These are phyloP conservation scores for Podaxis pistillaris DNA, from an alignment of 768 basidiomycete genomes.

Conservation along the genomic window DNA sequence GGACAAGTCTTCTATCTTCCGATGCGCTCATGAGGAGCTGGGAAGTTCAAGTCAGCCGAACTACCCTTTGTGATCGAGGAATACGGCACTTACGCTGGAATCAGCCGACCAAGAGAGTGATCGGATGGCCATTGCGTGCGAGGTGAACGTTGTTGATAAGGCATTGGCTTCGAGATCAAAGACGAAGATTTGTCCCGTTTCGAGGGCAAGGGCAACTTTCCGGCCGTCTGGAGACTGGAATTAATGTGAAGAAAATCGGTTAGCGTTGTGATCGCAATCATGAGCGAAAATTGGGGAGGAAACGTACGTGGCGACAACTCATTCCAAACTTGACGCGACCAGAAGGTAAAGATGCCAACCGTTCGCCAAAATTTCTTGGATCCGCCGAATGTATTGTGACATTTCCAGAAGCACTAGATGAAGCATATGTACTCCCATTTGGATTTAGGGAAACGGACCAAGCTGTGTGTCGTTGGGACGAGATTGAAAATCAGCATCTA, in stretches of 20 bases:
- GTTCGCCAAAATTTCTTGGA: conserved; percentile 63
- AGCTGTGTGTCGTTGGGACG: conserved; percentile 39
- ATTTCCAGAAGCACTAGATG: conserved; percentile 70
- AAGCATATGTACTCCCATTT: conserved; percentile 67
- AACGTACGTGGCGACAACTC: conserved; percentile 63
- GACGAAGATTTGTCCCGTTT: conserved; percentile 85
- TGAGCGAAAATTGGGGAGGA: not conserved
- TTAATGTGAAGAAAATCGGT: not conserved
- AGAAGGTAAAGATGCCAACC: conserved; percentile 55
- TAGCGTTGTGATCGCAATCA: not conserved
- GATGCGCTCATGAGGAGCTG: conserved; percentile 88
- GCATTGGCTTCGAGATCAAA: conserved; percentile 74
- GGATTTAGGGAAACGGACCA: conserved; percentile 88
- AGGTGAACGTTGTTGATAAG: conserved; percentile 70
- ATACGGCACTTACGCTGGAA: conserved; percentile 61
- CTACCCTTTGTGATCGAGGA: conserved; percentile 7
- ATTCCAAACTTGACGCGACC: conserved; percentile 80
- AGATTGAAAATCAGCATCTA: conserved; percentile 10
- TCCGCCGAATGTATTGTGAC: conserved; percentile 72
- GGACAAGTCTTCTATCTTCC: conserved; percentile 87
- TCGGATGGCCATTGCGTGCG: conserved; percentile 89
- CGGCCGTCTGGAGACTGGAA: conserved; percentile 84
- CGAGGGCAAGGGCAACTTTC: conserved; percentile 77
- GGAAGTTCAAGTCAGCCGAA: not conserved
- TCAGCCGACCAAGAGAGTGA: conserved; percentile 89